Base-by-base conservation (phyloP, 2,329 filamentous ascomycete species). In the Tricladium varicosporioides region DNA sequence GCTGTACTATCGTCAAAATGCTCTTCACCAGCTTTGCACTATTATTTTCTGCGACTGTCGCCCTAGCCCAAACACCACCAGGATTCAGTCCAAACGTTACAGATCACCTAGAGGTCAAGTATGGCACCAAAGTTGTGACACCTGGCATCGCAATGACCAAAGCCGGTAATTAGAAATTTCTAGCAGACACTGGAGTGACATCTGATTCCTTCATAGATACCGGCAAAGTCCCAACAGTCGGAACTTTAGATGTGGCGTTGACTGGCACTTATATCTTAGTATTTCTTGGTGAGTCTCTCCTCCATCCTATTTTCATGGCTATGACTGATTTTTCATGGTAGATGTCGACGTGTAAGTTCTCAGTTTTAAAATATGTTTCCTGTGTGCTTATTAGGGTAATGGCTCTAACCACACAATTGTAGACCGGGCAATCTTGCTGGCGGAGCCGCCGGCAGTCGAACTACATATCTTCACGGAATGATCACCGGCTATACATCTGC, bases 231-330 rank as follows among this genome's bases (percentile, higher is more conserved):
- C 58, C 60, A n/a, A 62, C 53, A 8, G 51, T 62, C 31, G 60
- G 60, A 5, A 60, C 56, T 2, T 32, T 53, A 5, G 53, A 59
- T 45, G 48, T 13, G 11, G 42, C 51, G 3, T 33, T 62, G 33
- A 48, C 44, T 33, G 58, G 56, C 11, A 57, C 58, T 5, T 62
- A 60, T 31, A 54, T 60, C 2, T 62, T 58, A 18, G 22, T 62
- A 27, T 51, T 62, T 50, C 42, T 62, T 14, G 58, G 58, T 60
- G 52, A 43, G 54, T 45, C 7, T 32, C 11, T 32, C 22, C 14
- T 3, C 1, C 22, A 27, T 27, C 22, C 22, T 27, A 27, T 27
- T 27, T 27, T 27, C 22, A 27, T 27, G 7, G 22, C 22, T 27
- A 27, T 27, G 22, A 27, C 22, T 27, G 22, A 27, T 7, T 27